phyloP scores from a whole-genome alignment of 2,329 filamentous ascomycete species.

The Sporothrix sp. region DNA sequence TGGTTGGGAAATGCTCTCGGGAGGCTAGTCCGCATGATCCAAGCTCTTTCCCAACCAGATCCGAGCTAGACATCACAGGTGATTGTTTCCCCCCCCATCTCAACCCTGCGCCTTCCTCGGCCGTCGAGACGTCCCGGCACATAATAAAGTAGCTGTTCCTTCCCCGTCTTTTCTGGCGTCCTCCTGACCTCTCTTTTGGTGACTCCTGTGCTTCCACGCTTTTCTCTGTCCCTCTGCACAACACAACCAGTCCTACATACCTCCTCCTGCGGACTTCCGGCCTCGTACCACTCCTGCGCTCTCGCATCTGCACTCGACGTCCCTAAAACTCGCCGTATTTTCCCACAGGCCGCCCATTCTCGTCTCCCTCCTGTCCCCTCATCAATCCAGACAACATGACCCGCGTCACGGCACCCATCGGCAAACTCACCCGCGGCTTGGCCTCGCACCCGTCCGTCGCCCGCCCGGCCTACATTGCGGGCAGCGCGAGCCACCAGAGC shows the following conservation, averaged over 20 bases:
- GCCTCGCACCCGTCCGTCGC: constrained; percentile 32
- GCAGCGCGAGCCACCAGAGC: constrained; percentile 25
- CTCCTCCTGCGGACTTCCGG: constrained; percentile 9
- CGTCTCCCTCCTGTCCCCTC: not conserved
- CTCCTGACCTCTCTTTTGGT: not conserved
- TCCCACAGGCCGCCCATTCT: no score
- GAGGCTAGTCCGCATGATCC: not conserved
- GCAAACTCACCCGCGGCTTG: constrained; percentile 39
- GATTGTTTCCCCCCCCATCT: not conserved
- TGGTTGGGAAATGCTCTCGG: constrained; percentile 13
- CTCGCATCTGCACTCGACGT: no score
- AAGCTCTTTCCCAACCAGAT: constrained; percentile 7
- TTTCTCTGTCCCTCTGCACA: not conserved
- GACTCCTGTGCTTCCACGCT: not conserved
- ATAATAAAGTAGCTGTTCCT: constrained; percentile 6
- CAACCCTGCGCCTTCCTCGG: constrained; percentile 5
- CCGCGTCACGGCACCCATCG: constrained; percentile 38
- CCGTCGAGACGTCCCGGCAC: not conserved
- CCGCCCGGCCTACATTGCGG: constrained; percentile 23
- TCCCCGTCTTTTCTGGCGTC: not conserved
- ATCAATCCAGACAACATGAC: constrained; percentile 31
- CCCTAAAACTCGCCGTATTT: no score
- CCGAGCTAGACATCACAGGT: constrained; percentile 2
- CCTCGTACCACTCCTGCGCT: not conserved
- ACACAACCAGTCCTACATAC: no score